These are phyloP conservation scores for Aspergillus tamarii DNA, from an alignment of 2,329 filamentous ascomycete species.

Conservation along the genomic window DNA sequence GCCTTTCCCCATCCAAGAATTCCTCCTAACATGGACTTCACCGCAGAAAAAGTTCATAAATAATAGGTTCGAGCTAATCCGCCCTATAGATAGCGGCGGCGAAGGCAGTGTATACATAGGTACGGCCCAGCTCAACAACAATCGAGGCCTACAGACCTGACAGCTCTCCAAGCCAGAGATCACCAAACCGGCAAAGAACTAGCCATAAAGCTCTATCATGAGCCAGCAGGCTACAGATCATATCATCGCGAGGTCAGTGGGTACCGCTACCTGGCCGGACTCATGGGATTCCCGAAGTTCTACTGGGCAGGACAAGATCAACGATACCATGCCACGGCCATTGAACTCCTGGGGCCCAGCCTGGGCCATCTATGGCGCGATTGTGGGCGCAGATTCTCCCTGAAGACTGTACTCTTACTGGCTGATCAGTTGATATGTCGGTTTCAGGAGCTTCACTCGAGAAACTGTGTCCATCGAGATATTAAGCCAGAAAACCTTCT, in stretches of 20 bases:
- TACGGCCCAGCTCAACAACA: not conserved
- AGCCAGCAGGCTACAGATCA: not conserved
- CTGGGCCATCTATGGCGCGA: conserved; percentile 99
- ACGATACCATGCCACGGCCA: conserved; percentile 99
- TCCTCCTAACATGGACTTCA: not conserved
- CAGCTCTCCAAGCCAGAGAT: not conserved
- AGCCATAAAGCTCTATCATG: not conserved
- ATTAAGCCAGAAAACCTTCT: conserved; percentile 99
- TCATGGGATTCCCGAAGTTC: not conserved
- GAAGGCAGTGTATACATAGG: not conserved
- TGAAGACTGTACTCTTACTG: conserved; percentile 95
- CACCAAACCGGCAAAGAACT: not conserved
- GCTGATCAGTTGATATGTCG: conserved; percentile 98
- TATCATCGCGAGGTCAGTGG: not conserved
- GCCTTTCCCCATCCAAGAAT: not conserved
- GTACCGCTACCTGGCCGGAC: not conserved
- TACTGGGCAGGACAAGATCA: conserved; percentile 62
- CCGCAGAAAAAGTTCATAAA: not conserved
- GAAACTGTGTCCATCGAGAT: conserved; percentile 98
- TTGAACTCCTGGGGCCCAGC: conserved; percentile 92
- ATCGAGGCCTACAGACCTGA: not conserved
- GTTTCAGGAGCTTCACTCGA: conserved; percentile 99
- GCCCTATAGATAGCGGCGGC: not conserved
- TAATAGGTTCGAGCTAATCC: not conserved
- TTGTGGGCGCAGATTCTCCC: conserved; percentile 98